phyloP scores from a whole-genome alignment of 139 green algal species.

The Closterium sp. region DNA sequence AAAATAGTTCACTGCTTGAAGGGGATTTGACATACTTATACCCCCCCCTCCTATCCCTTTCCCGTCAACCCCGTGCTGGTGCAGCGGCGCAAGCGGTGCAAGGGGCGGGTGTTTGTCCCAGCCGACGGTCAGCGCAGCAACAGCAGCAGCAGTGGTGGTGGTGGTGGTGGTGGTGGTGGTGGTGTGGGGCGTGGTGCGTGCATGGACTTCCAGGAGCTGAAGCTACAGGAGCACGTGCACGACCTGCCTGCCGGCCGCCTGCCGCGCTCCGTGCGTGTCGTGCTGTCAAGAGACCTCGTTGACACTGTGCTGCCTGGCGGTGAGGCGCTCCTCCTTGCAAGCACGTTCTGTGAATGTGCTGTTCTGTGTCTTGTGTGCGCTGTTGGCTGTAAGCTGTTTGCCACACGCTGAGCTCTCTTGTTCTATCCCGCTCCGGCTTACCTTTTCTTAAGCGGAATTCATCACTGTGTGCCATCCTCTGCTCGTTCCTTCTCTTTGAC shows the following conservation, averaged over 20 bases:
- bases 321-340: not conserved
- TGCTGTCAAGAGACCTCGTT: constrained; percentile 82
- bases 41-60: not conserved
- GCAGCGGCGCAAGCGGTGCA: constrained; percentile 3
- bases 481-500: no score
- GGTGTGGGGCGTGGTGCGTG: constrained; percentile 42
- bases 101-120: not conserved
- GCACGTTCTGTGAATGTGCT: not conserved
- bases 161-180: not conserved
- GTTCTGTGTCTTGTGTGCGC: not conserved
- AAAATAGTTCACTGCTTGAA: no score
- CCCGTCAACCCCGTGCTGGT: not conserved
- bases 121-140: not conserved
- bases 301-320: constrained; percentile 69
- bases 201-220: constrained; percentile 70
- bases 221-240: constrained; percentile 68
- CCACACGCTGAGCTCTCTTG: not conserved
- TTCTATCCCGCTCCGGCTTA: not conserved
- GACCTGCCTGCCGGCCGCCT: constrained; percentile 62
- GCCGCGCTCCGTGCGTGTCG: constrained; percentile 64
- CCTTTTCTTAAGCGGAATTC: not conserved
- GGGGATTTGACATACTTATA: no score
- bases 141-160: not conserved
- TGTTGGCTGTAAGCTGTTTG: constrained; percentile 1
- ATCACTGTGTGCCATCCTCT: not conserved